Conservation (phyloP, 305 asterid genomes). For the Caryopteris hybrid region DNA sequence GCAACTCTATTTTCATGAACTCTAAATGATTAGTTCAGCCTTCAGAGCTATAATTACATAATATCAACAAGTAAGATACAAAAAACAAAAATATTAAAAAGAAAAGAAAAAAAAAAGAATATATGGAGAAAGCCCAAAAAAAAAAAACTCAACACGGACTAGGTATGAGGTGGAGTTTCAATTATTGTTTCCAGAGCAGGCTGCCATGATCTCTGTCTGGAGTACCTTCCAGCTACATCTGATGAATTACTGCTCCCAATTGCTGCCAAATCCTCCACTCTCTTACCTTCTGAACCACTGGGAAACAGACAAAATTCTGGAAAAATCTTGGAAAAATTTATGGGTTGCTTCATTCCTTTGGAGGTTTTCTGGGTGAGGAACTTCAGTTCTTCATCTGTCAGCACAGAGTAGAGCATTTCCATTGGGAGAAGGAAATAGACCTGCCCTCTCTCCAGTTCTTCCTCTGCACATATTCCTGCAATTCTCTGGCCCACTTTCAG, state of each 20-base stretch:
- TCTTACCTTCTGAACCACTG: constrained; percentile 14
- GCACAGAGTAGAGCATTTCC: constrained; percentile 71
- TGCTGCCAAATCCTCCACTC: constrained; percentile 1
- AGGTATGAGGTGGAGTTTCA: constrained; percentile 47
- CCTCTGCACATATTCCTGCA: constrained; percentile 53
- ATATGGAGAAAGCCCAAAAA: not conserved
- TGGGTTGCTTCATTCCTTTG: constrained; percentile 27
- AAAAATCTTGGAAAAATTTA: constrained; percentile 48
- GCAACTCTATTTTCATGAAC: not conserved
- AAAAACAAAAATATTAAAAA: not conserved
- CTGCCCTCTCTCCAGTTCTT: constrained; percentile 46
- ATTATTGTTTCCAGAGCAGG: constrained; percentile 69
- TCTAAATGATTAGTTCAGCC: not conserved
- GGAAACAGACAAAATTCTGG: constrained; percentile 58
- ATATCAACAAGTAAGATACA: not conserved
- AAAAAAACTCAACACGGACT: not conserved
- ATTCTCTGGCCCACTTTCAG: constrained; percentile 53
- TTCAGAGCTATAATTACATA: not conserved
- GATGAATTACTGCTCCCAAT: not conserved
- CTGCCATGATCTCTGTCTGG: constrained; percentile 67
- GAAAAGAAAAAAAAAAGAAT: not conserved
- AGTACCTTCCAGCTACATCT: constrained; percentile 23
- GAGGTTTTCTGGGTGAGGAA: constrained; percentile 27
- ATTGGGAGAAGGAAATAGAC: constrained; percentile 56
- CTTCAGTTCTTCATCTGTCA: constrained; percentile 53